Evolutionary conservation across 1,139 yeast genomes (phyloP).

Genomic region (Suhomyces atakaporum): DNA sequence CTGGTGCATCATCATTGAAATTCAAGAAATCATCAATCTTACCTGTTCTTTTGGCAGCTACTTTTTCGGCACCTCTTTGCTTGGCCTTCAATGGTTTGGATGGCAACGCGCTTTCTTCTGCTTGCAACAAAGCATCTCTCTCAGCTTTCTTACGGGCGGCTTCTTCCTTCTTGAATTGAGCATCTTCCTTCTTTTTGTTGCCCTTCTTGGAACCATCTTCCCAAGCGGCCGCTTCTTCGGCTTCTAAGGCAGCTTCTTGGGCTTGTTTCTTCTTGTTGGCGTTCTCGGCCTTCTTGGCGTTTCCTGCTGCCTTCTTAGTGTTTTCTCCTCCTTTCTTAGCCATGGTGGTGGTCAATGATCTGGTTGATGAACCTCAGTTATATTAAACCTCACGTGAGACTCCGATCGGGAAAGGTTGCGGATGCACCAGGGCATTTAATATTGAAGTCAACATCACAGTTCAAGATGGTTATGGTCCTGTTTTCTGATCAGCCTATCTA

Average conservation of each 20-base stretch:
- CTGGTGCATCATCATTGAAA: conserved; percentile 49
- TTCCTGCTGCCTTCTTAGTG: conserved; percentile 67
- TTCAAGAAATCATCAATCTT: conserved; percentile 66
- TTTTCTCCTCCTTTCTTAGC: conserved; percentile 62
- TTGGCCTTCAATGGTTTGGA: conserved; percentile 55
- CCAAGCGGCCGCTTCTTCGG: conserved; percentile 68
- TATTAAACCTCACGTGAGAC: conserved; percentile 1
- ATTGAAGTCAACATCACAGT: too few species aligned
- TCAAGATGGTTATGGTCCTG: too few species aligned
- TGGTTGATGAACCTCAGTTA: background rate
- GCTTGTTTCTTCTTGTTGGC: conserved; percentile 64
- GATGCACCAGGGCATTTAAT: too few species aligned
- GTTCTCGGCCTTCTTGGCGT: conserved; percentile 68
- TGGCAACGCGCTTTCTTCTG: conserved; percentile 66
- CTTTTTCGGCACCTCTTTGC: conserved; percentile 72
- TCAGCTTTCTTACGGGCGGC: conserved; percentile 67
- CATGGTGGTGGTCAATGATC: conserved; percentile 28
- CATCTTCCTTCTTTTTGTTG: conserved; percentile 69
- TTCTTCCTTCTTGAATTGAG: conserved; percentile 59
- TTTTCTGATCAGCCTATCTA: too few species aligned
- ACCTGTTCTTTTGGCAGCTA: conserved; percentile 63
- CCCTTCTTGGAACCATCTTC: conserved; percentile 71
- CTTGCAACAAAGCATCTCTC: conserved; percentile 57
- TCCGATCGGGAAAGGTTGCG: conserved; percentile 10
- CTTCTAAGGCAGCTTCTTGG: conserved; percentile 48